These are phyloP conservation scores for Backusella macrospora DNA, from an alignment of 192 early-diverging fungal genomes.

Conservation along the genomic window DNA sequence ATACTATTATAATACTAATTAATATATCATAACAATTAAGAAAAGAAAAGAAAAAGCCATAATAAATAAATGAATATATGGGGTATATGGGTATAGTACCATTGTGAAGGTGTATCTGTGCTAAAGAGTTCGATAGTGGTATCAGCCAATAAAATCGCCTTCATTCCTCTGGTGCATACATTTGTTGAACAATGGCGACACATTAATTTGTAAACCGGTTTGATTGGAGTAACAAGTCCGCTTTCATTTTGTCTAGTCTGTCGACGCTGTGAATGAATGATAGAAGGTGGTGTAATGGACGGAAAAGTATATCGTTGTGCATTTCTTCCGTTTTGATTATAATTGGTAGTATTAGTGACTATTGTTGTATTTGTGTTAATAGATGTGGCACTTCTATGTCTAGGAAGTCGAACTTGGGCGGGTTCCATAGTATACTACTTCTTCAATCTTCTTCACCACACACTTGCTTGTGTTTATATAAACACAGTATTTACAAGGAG, in stretches of 20 bases:
- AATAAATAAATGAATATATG: conserved; percentile 12
- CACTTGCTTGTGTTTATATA: neutral
- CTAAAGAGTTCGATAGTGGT: conserved; percentile 74
- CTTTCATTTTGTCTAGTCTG: neutral
- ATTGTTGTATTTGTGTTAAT: neutral
- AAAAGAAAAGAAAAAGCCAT: too few relatives aligned
- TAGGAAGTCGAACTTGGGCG: conserved; percentile 19
- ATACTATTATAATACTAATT: too few relatives aligned
- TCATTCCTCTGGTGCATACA: conserved; percentile 79
- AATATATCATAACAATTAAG: too few relatives aligned
- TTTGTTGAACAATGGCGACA: conserved; percentile 66
- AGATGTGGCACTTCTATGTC: conserved; percentile 7
- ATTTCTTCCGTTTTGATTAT: neutral
- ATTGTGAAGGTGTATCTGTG: conserved; percentile 67
- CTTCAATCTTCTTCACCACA: neutral
- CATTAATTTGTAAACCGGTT: conserved; percentile 69
- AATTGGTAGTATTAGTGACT: neutral
- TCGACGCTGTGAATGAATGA: conserved; percentile 6
- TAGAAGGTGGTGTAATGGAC: conserved; percentile 8
- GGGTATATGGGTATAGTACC: conserved; percentile 47
- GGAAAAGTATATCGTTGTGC: conserved; percentile 9
- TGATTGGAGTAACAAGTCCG: conserved; percentile 45
- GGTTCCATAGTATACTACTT: conserved; percentile 5
- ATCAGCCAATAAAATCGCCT: conserved; percentile 80
- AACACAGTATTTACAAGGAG: neutral